phyloP scores from a whole-genome alignment of 257 asterid species.

The Solanum chilense region DNA sequence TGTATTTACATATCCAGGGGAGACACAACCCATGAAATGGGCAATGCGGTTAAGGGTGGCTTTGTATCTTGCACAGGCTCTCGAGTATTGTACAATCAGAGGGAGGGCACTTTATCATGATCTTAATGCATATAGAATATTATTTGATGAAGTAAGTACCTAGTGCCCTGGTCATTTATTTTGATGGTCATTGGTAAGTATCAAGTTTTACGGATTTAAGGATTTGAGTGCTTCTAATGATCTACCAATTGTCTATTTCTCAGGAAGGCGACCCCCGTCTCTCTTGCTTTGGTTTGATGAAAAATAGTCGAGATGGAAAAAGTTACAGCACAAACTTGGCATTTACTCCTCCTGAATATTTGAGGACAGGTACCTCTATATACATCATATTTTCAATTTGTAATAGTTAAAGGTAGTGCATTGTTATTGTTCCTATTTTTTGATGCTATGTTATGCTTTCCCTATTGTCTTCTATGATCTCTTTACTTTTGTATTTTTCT shows the following conservation, averaged over 20 bases:
- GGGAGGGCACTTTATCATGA: slow-evolving; percentile 94
- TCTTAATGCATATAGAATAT: slow-evolving; percentile 87
- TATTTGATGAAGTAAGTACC: slow-evolving; percentile 76
- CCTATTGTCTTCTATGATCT: neutral
- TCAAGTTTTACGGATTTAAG: neutral
- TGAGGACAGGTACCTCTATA: slow-evolving; percentile 38
- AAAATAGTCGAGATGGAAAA: slow-evolving; percentile 65
- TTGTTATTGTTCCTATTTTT: neutral
- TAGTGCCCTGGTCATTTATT: neutral
- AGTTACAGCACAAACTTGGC: slow-evolving; percentile 70
- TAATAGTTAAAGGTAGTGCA: neutral
- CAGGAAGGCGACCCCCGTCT: slow-evolving; percentile 54
- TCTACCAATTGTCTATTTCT: neutral
- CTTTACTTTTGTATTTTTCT: neutral
- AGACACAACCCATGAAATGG: slow-evolving; percentile 96
- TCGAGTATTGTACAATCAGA: slow-evolving; percentile 80
- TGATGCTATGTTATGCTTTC: neutral
- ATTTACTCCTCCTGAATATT: slow-evolving; percentile 66
- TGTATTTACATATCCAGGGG: slow-evolving; percentile 48
- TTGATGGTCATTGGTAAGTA: neutral
- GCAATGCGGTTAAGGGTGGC: slow-evolving; percentile 98
- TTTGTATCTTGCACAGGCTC: slow-evolving; percentile 76
- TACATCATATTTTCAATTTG: neutral
- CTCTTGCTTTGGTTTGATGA: slow-evolving; percentile 68
- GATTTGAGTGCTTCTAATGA: neutral